Base-by-base conservation (phyloP, 768 basidiomycete species). In the Phaeolepiota aurea region DNA sequence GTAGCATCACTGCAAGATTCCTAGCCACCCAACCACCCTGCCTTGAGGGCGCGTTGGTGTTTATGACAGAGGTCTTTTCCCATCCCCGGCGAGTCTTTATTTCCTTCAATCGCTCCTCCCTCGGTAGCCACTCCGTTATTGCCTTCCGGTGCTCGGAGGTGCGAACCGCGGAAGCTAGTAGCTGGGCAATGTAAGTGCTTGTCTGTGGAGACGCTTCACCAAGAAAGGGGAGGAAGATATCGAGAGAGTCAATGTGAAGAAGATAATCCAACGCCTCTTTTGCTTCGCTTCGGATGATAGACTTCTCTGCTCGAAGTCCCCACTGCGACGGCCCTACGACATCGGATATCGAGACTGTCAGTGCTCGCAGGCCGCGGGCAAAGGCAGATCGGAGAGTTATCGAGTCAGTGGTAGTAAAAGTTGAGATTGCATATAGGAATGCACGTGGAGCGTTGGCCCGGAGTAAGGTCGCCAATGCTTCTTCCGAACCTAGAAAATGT, bases 291-390 rank as follows among this genome's bases (percentile, higher is more conserved):
- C 68, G 59, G 3, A 74, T 57, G 3, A 59, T 56, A 1, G 64
- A 59, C 1, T 70, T 59, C 16, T 69, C 68, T 5, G 69, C 65
- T 3, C 61, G 44, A 5, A 88, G 63, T 1, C 81, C 84, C 69
- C 81, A 85, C 33, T 74, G 71, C 0, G 78, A 74, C 0, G 85
- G 83, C 0, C 84, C 85, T 0, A 82, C 72, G 1, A 76, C 65
- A 32, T 87, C 84, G 3, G 87, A 73, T 23, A 82, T 58, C 1
- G 81, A 72, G 3, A 65, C 58, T 3, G 76, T 69, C 14, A 87
- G 54, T 0, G 78, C 72, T 23, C 79, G 69, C 13, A 88, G 58
- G 1, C 74, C 81, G 3, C 87, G 75, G 3, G 77, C 65, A 39
- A 86, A 66, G 0, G 86, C 82, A 0, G 73, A 58, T 32, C 69